Evolutionary conservation across 805 yeast genomes (phyloP).

Genomic region (Hemisphaericaspora nanyangensis): DNA sequence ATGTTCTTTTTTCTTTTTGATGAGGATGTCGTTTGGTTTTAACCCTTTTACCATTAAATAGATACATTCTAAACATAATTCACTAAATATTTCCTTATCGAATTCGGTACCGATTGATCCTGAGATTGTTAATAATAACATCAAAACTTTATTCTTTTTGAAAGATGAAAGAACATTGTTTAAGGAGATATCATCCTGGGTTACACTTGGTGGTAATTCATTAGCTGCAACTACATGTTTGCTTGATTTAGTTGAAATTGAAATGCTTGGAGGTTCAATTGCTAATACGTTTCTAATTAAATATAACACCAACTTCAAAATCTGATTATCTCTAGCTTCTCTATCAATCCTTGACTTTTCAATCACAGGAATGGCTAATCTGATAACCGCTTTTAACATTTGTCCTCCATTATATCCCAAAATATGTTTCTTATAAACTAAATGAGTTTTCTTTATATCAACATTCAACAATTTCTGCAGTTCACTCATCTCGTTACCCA

Average conservation of each 20-base stretch:
- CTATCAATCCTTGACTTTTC: conserved; percentile 51
- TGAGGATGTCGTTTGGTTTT: conserved; percentile 30
- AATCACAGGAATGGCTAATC: conserved; percentile 63
- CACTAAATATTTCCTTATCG: conserved; percentile 56
- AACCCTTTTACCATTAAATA: conserved; percentile 61
- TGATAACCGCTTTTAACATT: conserved; percentile 63
- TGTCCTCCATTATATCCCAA: conserved; percentile 56
- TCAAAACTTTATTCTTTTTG: conserved; percentile 67
- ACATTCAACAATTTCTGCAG: conserved; percentile 57
- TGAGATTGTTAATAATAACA: conserved; percentile 66
- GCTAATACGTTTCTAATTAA: conserved; percentile 75
- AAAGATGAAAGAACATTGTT: conserved; percentile 56
- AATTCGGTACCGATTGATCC: conserved; percentile 63
- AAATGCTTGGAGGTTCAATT: conserved; percentile 66
- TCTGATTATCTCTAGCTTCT: conserved; percentile 64
- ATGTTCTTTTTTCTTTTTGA: conserved; percentile 6
- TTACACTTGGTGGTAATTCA: conserved; percentile 55
- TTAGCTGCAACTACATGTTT: conserved; percentile 20
- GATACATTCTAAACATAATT: conserved; percentile 64
- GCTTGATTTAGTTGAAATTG: conserved; percentile 43
- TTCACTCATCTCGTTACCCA: conserved; percentile 55
- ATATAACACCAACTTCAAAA: conserved; percentile 66
- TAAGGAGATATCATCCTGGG: conserved; percentile 64
- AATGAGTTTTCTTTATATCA: conserved; percentile 62
- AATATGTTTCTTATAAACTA: conserved; percentile 66